These are phyloP conservation scores for Logfia minima DNA, from an alignment of 129 eudicot species.

Conservation along the genomic window DNA sequence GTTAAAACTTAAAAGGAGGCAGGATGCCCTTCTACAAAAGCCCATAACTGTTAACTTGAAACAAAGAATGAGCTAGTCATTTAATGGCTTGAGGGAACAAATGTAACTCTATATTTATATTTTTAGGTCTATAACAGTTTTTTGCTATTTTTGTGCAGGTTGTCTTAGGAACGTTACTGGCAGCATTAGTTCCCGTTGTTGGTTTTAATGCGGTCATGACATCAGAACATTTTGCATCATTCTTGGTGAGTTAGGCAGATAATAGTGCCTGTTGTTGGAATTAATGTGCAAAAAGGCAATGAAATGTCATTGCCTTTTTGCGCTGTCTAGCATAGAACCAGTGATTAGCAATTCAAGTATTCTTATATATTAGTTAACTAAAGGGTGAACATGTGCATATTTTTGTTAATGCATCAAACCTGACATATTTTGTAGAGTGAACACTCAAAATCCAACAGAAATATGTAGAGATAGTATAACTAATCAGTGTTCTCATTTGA, in stretches of 20 bases:
- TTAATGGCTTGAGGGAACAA: background rate
- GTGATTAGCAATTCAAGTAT: no score
- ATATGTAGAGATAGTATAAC: background rate
- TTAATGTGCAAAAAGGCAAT: no score
- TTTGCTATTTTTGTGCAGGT: slow-evolving; percentile 52
- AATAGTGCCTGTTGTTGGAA: slow-evolving; percentile 1
- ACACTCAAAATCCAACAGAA: background rate
- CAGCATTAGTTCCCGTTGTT: slow-evolving; percentile 96
- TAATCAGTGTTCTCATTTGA: no score
- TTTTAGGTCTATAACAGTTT: background rate
- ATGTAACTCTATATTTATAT: background rate
- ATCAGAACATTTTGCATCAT: slow-evolving; percentile 98
- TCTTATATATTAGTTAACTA: no score
- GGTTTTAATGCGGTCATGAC: slow-evolving; percentile 98
- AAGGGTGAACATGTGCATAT: background rate
- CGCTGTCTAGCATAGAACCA: no score
- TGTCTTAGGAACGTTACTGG: slow-evolving; percentile 85
- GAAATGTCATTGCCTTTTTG: no score
- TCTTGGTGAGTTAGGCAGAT: slow-evolving; percentile 57
- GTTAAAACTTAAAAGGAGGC: background rate
- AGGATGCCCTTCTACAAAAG: background rate
- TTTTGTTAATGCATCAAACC: no score
- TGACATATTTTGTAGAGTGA: background rate
- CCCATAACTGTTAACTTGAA: background rate
- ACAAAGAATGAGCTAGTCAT: no score